Conservation (phyloP, 1,284 basidiomycete genomes). For the Mycosarcoma mackinlayi region DNA sequence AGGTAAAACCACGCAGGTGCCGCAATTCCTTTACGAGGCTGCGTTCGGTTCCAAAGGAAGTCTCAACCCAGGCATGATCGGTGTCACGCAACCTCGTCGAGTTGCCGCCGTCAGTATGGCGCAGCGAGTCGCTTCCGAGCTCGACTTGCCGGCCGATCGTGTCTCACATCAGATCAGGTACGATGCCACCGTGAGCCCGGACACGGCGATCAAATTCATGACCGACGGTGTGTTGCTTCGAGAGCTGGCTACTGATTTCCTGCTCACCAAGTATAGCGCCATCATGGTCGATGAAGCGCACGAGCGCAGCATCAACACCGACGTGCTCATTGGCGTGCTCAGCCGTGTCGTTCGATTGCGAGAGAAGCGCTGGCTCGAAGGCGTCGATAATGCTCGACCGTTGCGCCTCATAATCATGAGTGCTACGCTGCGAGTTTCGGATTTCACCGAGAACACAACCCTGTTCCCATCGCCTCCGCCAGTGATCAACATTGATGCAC, state of each 20-base stretch:
- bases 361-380: conserved; percentile 69
- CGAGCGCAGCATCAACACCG: conserved; percentile 97
- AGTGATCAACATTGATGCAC: conserved; percentile 85
- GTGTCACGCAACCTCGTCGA: conserved; percentile 94
- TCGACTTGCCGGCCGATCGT: conserved; percentile 80
- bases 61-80: conserved; percentile 97
- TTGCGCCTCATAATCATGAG: conserved; percentile 98
- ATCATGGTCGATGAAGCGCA: conserved; percentile 97
- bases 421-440: conserved; percentile 90
- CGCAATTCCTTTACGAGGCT: conserved; percentile 92
- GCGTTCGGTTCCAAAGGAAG: conserved; percentile 87
- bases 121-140: conserved; percentile 86
- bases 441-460: conserved; percentile 87
- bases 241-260: conserved; percentile 89
- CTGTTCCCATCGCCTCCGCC: conserved; percentile 88
- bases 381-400: conserved; percentile 73
- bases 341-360: conserved; percentile 89
- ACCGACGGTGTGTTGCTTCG: conserved; percentile 96
- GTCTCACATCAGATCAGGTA: conserved; percentile 98
- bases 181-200: conserved; percentile 87
- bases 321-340: conserved; percentile 94
- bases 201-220: conserved; percentile 98
- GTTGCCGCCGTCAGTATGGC: conserved; percentile 98
- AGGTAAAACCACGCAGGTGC: conserved; percentile 98
- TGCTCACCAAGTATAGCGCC: conserved; percentile 86